A percentile compares a stretch with the other conserved stretches of the same genome.
phyloP scores from a whole-genome alignment of 1,139 yeast genomes.

The Hansenula sp. region DNA sequence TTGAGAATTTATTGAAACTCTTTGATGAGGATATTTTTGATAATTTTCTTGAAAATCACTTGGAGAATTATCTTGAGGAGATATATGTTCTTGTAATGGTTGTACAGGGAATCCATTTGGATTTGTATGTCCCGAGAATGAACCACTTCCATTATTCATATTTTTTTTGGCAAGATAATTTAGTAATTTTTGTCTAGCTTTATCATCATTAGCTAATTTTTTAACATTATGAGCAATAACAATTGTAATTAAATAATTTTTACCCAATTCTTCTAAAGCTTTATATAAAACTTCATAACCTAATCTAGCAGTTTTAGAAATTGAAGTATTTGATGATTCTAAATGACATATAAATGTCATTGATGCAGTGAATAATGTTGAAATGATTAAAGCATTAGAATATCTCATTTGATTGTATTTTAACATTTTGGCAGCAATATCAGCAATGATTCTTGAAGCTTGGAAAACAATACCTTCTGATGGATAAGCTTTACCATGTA shows the following conservation, averaged over 20 bases:
- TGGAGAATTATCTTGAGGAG: not conserved
- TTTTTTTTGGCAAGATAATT: conserved; percentile 12
- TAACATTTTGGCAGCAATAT: conserved; percentile 56
- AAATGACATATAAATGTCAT: conserved; percentile 73
- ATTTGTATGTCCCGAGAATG: not conserved
- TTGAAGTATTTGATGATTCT: conserved; percentile 52
- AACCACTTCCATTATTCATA: not conserved
- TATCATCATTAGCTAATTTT: conserved; percentile 15
- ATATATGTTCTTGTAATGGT: not conserved
- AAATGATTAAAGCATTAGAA: conserved; percentile 53
- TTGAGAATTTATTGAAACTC: not conserved
- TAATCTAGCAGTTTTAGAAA: conserved; percentile 56
- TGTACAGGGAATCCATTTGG: conserved; percentile 1
- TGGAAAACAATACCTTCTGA: conserved; percentile 79
- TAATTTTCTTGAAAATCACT: not conserved
- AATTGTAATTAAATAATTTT: conserved; percentile 35
- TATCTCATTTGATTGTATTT: conserved; percentile 47
- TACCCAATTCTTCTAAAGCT: conserved; percentile 49
- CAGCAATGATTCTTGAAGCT: conserved; percentile 76
- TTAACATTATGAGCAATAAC: conserved; percentile 17
- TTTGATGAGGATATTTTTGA: not conserved
- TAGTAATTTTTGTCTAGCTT: conserved; percentile 18
- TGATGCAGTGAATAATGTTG: conserved; percentile 60
- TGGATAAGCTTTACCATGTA: conserved; percentile 32
- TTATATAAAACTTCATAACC: conserved; percentile 45